These are phyloP conservation scores for Aphanomyces cochlioides DNA, from an alignment of 352 stramenopile species.

Conservation along the genomic window DNA sequence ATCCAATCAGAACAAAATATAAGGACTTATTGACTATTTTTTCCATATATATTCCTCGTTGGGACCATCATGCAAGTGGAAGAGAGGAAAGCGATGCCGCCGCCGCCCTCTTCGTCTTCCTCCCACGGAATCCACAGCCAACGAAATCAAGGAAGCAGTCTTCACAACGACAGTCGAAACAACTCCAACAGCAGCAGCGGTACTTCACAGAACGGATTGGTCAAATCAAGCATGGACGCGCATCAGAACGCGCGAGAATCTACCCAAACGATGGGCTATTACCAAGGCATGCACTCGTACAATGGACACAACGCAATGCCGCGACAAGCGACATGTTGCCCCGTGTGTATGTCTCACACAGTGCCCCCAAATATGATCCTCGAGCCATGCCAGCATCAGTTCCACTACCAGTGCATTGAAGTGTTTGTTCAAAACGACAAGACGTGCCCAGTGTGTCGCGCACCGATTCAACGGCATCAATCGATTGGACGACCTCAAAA, in stretches of 20 bases:
- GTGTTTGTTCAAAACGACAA: slow-evolving; percentile 70
- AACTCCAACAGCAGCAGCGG: too few species aligned
- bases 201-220: too few species aligned
- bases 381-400: slow-evolving; percentile 71
- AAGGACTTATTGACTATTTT: too few species aligned
- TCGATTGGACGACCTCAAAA: slow-evolving; percentile 36
- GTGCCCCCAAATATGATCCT: slow-evolving; percentile 43
- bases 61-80: slow-evolving; percentile 25
- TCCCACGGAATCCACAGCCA: background rate
- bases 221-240: too few species aligned
- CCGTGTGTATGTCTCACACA: slow-evolving; percentile 23
- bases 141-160: background rate
- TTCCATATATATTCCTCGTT: too few species aligned
- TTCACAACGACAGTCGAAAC: too few species aligned
- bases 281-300: slow-evolving; percentile 14
- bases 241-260: too few species aligned
- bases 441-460: slow-evolving; percentile 69
- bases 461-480: slow-evolving; percentile 58
- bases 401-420: slow-evolving; percentile 74
- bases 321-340: slow-evolving; percentile 9
- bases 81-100: slow-evolving; percentile 23
- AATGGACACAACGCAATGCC: background rate
- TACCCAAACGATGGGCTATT: background rate
- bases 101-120: too few species aligned
- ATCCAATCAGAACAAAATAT: background rate